These are phyloP conservation scores for Thraustochytrium sp. DNA, from an alignment of 352 stramenopile species.

Conservation along the genomic window DNA sequence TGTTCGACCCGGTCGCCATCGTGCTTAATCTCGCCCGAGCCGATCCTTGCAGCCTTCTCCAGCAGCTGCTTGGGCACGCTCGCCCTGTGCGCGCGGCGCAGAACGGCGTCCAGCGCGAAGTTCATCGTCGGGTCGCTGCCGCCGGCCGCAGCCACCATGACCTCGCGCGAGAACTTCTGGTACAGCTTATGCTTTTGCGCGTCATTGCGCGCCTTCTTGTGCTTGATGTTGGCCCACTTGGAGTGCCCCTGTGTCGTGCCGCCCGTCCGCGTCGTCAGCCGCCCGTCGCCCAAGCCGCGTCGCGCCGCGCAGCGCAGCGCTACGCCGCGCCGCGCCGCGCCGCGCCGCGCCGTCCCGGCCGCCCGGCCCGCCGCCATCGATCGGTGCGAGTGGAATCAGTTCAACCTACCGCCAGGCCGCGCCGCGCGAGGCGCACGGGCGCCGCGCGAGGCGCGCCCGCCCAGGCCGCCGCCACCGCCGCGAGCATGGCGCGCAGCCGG, in stretches of 20 bases:
- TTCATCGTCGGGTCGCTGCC: slow-evolving; percentile 8
- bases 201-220: slow-evolving; percentile 41
- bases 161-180: background rate
- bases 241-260: slow-evolving; percentile 23
- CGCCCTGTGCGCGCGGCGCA: slow-evolving; percentile 11
- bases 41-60: slow-evolving; percentile 8
- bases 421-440: too few species aligned
- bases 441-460: too few species aligned
- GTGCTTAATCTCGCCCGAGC: background rate
- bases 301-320: background rate
- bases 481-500: too few species aligned
- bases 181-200: background rate
- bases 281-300: background rate
- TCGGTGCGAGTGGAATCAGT: background rate
- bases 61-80: background rate
- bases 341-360: background rate
- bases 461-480: too few species aligned
- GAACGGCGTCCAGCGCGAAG: background rate
- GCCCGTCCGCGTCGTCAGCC: background rate
- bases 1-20: background rate
- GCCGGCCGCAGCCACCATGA: background rate
- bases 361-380: background rate
- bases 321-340: background rate
- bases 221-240: slow-evolving; percentile 47
- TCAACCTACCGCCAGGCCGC: slow-evolving; percentile 1